Conservation (phyloP, 2,329 filamentous ascomycete genomes). For the Bipolaris bicolor region DNA sequence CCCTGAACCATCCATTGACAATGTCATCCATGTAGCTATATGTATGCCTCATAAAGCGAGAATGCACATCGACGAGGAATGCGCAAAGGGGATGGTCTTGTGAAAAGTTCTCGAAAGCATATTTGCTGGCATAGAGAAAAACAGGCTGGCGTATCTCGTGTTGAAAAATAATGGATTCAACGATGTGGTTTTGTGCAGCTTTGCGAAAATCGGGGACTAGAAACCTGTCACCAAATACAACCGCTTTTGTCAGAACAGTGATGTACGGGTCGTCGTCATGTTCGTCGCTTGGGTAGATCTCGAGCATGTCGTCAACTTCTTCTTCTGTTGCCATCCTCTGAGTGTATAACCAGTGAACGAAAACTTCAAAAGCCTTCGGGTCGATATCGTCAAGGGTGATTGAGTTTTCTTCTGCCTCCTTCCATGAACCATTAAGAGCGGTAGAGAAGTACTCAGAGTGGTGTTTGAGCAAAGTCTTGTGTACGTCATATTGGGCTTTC, state of each 20-base stretch:
- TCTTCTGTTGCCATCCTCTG: neutral
- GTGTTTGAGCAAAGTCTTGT: neutral
- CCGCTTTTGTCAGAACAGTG: neutral
- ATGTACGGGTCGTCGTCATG: neutral
- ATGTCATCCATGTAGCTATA: neutral
- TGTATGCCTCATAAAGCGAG: too few relatives aligned
- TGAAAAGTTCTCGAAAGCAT: neutral
- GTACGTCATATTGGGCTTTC: neutral
- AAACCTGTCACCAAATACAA: neutral
- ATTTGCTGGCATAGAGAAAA: neutral
- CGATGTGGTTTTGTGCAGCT: neutral
- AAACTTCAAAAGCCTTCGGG: neutral
- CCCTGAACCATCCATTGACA: neutral
- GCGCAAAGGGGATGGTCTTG: neutral
- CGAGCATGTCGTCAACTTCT: neutral
- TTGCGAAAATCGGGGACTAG: neutral
- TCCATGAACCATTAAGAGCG: neutral
- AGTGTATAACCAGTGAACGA: constrained; percentile 1
- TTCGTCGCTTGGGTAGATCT: neutral
- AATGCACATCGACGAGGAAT: neutral
- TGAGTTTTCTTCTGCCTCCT: neutral
- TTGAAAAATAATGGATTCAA: neutral
- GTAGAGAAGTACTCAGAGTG: neutral
- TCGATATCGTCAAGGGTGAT: neutral
- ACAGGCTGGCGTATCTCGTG: too few relatives aligned